A percentile compares a stretch with the other conserved stretches of the same genome.
Evolutionary conservation across 2,329 filamentous ascomycete species (phyloP).

Genomic region (Colletotrichum plurivorum): DNA sequence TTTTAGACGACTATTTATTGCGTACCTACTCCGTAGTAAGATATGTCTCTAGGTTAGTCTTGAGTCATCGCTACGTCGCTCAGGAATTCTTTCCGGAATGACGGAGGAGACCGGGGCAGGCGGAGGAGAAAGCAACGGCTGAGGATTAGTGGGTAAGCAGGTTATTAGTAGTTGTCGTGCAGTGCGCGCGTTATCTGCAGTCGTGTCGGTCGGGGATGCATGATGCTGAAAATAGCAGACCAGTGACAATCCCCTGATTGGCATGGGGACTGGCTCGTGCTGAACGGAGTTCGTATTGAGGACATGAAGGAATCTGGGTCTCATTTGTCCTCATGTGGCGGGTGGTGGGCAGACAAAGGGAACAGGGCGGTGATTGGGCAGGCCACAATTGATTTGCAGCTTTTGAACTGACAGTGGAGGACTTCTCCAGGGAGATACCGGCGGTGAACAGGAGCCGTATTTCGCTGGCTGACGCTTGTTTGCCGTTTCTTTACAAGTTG

Average conservation of each 20-base stretch:
- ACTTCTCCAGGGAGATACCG: too few relatives aligned
- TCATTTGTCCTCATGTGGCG: background rate
- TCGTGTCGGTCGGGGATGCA: background rate
- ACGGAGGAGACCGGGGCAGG: background rate
- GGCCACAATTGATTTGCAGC: background rate
- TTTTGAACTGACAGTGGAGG: too few relatives aligned
- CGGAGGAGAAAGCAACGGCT: background rate
- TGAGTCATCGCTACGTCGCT: background rate
- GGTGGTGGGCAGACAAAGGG: background rate
- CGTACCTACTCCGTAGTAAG: too few relatives aligned
- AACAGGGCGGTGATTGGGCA: conserved; percentile 10
- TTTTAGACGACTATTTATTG: too few relatives aligned
- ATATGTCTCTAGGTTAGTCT: too few relatives aligned
- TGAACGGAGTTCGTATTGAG: conserved; percentile 29
- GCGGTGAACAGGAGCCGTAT: too few relatives aligned
- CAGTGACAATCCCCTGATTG: background rate
- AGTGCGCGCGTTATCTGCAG: too few relatives aligned
- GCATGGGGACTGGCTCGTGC: conserved; percentile 26
- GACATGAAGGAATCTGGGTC: conserved; percentile 25
- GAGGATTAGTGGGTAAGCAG: background rate
- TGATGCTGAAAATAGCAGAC: conserved; percentile 34
- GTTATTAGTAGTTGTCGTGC: background rate
- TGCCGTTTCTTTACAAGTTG: too few relatives aligned
- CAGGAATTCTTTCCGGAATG: background rate
- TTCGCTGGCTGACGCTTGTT: too few relatives aligned